These are phyloP conservation scores for Toxicodendron radicans DNA, from an alignment of 345 rosid species.

Conservation along the genomic window DNA sequence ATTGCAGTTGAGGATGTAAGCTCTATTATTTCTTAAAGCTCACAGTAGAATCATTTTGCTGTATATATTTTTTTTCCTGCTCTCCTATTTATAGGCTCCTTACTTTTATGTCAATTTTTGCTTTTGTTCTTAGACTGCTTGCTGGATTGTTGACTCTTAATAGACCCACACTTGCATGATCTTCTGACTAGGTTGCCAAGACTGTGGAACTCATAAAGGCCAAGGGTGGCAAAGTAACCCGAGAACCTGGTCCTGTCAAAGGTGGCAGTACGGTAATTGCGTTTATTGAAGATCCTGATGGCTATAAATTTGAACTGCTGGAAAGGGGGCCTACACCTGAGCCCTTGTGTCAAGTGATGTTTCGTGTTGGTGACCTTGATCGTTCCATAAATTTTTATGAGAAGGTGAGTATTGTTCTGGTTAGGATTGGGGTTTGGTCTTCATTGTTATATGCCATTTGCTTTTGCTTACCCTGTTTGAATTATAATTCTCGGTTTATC, in stretches of 20 bases:
- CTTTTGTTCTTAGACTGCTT: constrained; percentile 3
- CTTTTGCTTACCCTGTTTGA: constrained; percentile 11
- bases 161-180: constrained; percentile 3
- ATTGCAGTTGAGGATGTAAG: constrained; percentile 95
- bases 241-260: constrained; percentile 94
- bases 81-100: background rate
- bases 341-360: constrained; percentile 99
- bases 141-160: background rate
- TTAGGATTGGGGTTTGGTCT: background rate
- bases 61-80: background rate
- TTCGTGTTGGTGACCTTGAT: constrained; percentile 96
- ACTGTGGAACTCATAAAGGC: constrained; percentile 86
- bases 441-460: constrained; percentile 1
- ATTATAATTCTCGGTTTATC: constrained; percentile 2
- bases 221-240: constrained; percentile 85
- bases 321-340: constrained; percentile 98
- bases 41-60: background rate
- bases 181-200: constrained; percentile 63
- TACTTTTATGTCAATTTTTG: background rate
- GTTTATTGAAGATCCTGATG: constrained; percentile 95
- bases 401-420: constrained; percentile 57
- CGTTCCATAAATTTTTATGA: constrained; percentile 87
- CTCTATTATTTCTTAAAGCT: background rate
- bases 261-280: constrained; percentile 89
- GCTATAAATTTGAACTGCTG: constrained; percentile 93